Evolutionary conservation across 2,329 filamentous ascomycete genomes (phyloP).

Genomic region (Cytospora piceae): DNA sequence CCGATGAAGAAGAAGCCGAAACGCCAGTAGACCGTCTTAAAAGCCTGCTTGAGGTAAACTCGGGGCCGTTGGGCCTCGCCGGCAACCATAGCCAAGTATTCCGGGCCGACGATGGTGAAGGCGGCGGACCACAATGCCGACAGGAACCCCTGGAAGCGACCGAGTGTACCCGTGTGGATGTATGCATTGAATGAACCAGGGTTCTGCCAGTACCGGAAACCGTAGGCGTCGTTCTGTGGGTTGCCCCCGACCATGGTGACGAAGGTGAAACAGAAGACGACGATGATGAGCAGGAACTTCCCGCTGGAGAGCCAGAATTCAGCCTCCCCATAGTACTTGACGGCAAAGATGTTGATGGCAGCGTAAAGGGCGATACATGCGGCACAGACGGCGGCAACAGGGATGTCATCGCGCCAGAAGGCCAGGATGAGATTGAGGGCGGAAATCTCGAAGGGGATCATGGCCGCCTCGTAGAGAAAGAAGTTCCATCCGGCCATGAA

Average conservation of each 20-base stretch:
- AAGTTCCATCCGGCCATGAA: constrained; percentile 56
- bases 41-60: constrained; percentile 67
- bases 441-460: constrained; percentile 48
- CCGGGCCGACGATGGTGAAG: constrained; percentile 68
- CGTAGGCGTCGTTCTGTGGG: constrained; percentile 68
- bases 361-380: constrained; percentile 59
- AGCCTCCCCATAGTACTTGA: constrained; percentile 69
- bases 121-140: constrained; percentile 66
- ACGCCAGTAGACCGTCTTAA: constrained; percentile 74
- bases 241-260: constrained; percentile 81
- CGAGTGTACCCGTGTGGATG: constrained; percentile 62
- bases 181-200: constrained; percentile 66
- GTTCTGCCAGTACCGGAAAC: constrained; percentile 69
- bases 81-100: constrained; percentile 71
- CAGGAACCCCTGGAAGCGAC: constrained; percentile 72
- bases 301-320: constrained; percentile 71
- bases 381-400: constrained; percentile 56
- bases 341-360: constrained; percentile 64
- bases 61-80: constrained; percentile 70
- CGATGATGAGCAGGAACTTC: constrained; percentile 69
- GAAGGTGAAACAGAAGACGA: constrained; percentile 74
- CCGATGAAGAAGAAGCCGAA: constrained; percentile 73
- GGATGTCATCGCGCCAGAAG: constrained; percentile 53
- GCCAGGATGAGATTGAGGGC: constrained; percentile 47
- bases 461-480: constrained; percentile 46